Base-by-base conservation (phyloP, 2,329 filamentous ascomycete genomes). In the Tolypocladium ovalisporum region DNA sequence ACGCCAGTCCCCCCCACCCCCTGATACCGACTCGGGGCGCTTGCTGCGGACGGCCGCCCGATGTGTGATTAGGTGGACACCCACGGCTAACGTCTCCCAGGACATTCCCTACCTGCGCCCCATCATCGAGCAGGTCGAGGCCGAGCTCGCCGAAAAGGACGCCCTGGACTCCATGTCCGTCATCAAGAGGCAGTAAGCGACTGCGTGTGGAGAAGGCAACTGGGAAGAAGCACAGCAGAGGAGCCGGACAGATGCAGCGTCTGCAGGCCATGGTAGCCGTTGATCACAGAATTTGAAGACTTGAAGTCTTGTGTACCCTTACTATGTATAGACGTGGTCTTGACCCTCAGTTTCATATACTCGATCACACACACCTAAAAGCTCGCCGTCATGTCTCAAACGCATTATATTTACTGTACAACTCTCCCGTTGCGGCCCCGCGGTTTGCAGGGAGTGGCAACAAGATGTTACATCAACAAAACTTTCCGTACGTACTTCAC, bases 21-120 rank as follows among this genome's bases (percentile, higher is more conserved):
- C 24, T 19, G 19, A 47, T 40, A 10, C 19, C 24, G 39, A 27
- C 27, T n/a, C 17, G 47, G 13, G 40, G 13, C 27, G 7, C 47
- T 51, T 32, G 27, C 29, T n/a, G 9, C 17, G 47, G n/a, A n/a
- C n/a, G 8, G 29, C 17, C 27, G 8, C 5, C 47, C 47, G 29
- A 12, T 9, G 7, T n/a, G 8, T 3, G 40, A 44, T 7, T 29
- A n/a, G 36, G 17, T 22, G 39, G 32, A 40, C 36, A 12, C 6
- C 22, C 29, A 15, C 10, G 47, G 47, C 47, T 52, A 22, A 37
- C 35, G 9, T 6, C 10, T 49, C 62, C 58, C 60, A 80, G 76
- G 82, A 85, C 64, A 66, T 71, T 39, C 77, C 77, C 35, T 84
- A 85, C 74, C 76, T 85, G 51, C 65, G 68, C 62, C 78, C 76